A percentile compares a stretch with the other conserved stretches of the same genome.
Evolutionary conservation across 176 grass and related monocot species (phyloP).

Genomic region (Raddia guianensis): DNA sequence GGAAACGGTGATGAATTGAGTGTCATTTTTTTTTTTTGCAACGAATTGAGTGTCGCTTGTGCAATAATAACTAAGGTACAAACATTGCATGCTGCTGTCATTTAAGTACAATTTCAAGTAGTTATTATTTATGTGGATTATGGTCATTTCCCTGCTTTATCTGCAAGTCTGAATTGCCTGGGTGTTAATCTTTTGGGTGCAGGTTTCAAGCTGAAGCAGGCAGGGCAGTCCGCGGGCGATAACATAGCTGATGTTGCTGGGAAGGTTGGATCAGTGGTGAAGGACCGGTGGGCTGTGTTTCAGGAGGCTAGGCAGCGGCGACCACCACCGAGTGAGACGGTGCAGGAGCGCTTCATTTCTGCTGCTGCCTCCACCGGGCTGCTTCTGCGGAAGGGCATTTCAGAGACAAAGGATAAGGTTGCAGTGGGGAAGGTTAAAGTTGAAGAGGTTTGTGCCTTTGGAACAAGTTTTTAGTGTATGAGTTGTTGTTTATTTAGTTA

Average conservation of each 20-base stretch:
- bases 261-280: conserved; percentile 85
- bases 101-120: no score
- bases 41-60: no score
- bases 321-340: conserved; percentile 61
- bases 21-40: no score
- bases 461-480: neutral
- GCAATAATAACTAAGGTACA: no score
- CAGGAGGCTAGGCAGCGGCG: conserved; percentile 74
- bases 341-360: conserved; percentile 84
- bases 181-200: conserved; percentile 5
- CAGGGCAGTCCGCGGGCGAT: conserved; percentile 83
- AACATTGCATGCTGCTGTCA: no score
- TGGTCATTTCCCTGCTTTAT: no score
- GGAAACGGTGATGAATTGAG: no score
- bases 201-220: conserved; percentile 89
- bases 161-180: no score
- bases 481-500: neutral
- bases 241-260: conserved; percentile 81
- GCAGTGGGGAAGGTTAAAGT: conserved; percentile 93
- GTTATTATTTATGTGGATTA: no score
- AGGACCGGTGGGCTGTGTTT: conserved; percentile 76
- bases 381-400: conserved; percentile 84
- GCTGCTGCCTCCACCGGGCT: conserved; percentile 80
- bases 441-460: conserved; percentile 70
- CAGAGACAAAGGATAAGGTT: conserved; percentile 96